Evolutionary conservation across 495 filamentous ascomycete species (phyloP), one percentile per base, ranked within the genome.

Genomic region (Lineolata rhizophorae): DNA sequence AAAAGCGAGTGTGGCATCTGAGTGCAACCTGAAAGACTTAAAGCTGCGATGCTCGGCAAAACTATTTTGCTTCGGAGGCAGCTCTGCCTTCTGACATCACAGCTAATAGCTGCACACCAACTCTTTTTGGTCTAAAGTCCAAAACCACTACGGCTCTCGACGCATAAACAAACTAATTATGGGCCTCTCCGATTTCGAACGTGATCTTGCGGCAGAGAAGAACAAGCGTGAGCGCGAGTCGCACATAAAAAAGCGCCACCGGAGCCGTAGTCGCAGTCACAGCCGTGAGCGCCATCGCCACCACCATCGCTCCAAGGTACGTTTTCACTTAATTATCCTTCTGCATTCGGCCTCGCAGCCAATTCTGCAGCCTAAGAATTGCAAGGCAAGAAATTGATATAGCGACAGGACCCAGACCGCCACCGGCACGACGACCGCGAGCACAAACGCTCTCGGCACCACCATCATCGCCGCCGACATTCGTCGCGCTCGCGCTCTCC

Each of bases 391-490:
- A 8, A 30, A 8, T 16, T 12, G 16, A 30, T 30, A 30, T 30
- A 30, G 28, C 6, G 8, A 5, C 6, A 30, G 16, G 10, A 30
- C 6, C 16, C 11, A 6, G 16, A 30, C 6, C 16, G 44, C 32
- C 47, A 43, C 13, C 47, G 46, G 34, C 51, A 60, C 38, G 45
- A 49, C 27, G 51, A 61, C 38, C 50, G 51, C 33, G 48, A 52
- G 36, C 53, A 54, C 9, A 18, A 18, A 18, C 15, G 21, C 30
- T 8, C 9, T 18, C 13, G 8, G 9, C 30, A 43, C 39, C 53
- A 49, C 29, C 55, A 50, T 36, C 51, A 52, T 32, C 48, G 60
- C 41, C 54, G 55, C 31, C 59, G 57, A 34, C 53, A 56, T 41
- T 63, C 61, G 1, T 57, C 51, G 21, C 44, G 52, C 37, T 43